Evolutionary conservation across 1,284 basidiomycete species (phyloP), one percentile per base, ranked within the genome.

Genomic region (Austroboletus niveus): DNA sequence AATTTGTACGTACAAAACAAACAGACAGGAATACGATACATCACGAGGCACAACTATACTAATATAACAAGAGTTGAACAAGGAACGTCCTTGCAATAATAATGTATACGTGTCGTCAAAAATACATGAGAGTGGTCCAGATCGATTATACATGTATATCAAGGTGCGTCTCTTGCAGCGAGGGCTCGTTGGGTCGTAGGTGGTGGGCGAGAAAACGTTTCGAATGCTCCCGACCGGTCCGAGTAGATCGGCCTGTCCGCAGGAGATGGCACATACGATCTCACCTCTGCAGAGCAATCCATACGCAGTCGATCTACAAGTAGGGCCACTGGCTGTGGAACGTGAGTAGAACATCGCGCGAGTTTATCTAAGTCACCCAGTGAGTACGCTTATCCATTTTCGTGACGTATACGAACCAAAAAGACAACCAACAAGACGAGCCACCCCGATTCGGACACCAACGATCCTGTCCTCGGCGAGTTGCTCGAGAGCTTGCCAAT

Each of bases 381-480:
- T 55, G 38, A 58, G 51, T 45, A 43, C 29, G 24, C 40, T 34
- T 22, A 38, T 29, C 34, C n/a, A 3, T 14, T 47, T 22, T 41
- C 4, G 44, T 42, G 42, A 30, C 42, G 48, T 22, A 50, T 34
- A 70, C 79, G 65, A 65, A 82, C 84, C 75, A 58, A 74, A 79
- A 45, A 87, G 68, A 40, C 72, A 66, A 36, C 80, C 79, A 20
- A 84, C 71, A 31, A 90, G 75, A 42, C 90, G 81, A 12, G 94
- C 87, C 2, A 95, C 78, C 8, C 84, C 87, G 52, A 98, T 92
- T 40, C 94, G 82, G 43, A 98, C 93, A 60, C 94, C 94, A 45
- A 92, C 76, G 24, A 98, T 83, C n/a, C 64, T 67, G 64, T 96
- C 92, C 35, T 73, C 63, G 14, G 82, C 81, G 44, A 97, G 76